phyloP scores from a whole-genome alignment of 2,329 filamentous ascomycete species.

The Calonectria montana region DNA sequence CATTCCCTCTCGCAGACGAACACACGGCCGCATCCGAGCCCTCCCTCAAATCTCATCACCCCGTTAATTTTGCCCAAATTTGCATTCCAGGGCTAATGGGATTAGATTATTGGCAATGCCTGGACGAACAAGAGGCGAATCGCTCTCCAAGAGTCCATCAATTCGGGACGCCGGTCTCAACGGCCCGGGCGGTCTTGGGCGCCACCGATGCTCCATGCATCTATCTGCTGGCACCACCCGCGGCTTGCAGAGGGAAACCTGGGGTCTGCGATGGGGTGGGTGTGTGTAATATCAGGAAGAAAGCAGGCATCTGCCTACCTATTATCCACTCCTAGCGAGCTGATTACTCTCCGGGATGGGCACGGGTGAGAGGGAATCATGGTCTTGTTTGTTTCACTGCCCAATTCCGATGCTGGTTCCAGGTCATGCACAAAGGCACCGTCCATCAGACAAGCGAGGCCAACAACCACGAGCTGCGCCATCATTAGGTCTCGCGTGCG shows the following conservation, averaged over 20 bases:
- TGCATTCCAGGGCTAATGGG: neutral
- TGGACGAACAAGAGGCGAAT: neutral
- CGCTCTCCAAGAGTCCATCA: neutral
- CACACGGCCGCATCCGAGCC: slow-evolving; percentile 34
- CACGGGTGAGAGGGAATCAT: neutral
- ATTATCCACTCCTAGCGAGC: neutral
- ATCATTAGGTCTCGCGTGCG: neutral
- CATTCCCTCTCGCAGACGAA: slow-evolving; percentile 16
- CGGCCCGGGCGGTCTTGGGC: slow-evolving; percentile 3
- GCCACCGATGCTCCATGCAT: slow-evolving; percentile 20
- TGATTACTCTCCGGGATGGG: neutral
- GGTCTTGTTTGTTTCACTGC: neutral
- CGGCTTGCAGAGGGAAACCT: slow-evolving; percentile 32
- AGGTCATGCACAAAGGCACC: neutral
- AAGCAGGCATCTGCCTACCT: neutral
- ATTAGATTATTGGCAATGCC: neutral
- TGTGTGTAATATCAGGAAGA: neutral
- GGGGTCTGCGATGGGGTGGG: neutral
- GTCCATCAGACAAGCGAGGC: neutral
- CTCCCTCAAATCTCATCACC: slow-evolving; percentile 21
- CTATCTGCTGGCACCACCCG: slow-evolving; percentile 41
- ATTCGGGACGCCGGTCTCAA: slow-evolving; percentile 1
- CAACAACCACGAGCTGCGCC: neutral
- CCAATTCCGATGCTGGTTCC: neutral
- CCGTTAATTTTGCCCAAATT: slow-evolving; percentile 16